Evolutionary conservation across 2,329 filamentous ascomycete genomes (phyloP).

Genomic region (Camillea tinctor): DNA sequence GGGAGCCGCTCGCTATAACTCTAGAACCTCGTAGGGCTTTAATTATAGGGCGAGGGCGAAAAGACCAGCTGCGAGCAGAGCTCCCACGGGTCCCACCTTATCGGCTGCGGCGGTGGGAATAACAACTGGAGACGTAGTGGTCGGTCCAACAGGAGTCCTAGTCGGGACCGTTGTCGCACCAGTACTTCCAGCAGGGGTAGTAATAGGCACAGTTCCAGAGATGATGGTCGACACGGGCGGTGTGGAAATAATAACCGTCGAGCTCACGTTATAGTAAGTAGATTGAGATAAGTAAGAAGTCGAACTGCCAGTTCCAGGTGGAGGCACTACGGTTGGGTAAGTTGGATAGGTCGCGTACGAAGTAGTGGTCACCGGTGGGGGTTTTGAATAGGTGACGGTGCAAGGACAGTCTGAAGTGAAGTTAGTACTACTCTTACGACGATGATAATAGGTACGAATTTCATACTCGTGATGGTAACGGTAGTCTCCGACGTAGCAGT

Average conservation of each 20-base stretch:
- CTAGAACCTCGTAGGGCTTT: conserved; percentile 7
- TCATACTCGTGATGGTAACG: conserved; percentile 46
- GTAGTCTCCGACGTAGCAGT: conserved; percentile 42
- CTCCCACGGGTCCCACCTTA: conserved; percentile 35
- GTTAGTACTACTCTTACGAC: conserved; percentile 23
- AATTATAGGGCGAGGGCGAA: conserved; percentile 38
- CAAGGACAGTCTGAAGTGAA: conserved; percentile 45
- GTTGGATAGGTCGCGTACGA: conserved; percentile 1
- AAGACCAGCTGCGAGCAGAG: conserved; percentile 39
- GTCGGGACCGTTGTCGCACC: conserved; percentile 14
- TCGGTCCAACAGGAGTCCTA: conserved; percentile 29
- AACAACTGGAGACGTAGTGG: conserved; percentile 23
- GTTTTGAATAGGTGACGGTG: conserved; percentile 37
- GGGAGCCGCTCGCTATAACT: background rate
- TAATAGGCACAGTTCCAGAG: conserved; percentile 10
- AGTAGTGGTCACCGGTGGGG: conserved; percentile 31
- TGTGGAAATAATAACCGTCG: conserved; percentile 23
- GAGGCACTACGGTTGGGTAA: conserved; percentile 10
- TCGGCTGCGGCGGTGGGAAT: conserved; percentile 39
- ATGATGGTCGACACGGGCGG: conserved; percentile 23
- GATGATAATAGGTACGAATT: background rate
- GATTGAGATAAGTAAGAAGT: conserved; percentile 8
- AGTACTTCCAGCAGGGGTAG: background rate
- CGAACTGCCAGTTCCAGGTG: conserved; percentile 8
- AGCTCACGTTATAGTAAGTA: conserved; percentile 13